Conservation (phyloP, 1,139 yeast species). For the Pichia sp. region DNA sequence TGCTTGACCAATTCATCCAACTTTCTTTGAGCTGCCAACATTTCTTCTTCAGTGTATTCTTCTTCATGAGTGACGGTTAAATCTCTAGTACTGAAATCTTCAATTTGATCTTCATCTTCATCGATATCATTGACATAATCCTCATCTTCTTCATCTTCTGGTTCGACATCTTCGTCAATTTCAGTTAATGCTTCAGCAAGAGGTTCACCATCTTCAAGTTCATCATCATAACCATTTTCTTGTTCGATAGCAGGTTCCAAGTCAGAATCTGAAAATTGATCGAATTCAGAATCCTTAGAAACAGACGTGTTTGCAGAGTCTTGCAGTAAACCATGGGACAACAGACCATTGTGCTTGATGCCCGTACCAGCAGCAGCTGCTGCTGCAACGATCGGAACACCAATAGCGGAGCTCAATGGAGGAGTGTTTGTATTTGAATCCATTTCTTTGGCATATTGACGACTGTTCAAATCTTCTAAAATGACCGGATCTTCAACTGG, state of each 20-base stretch:
- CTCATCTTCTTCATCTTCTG: slow-evolving; percentile 3
- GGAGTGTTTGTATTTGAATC: not conserved
- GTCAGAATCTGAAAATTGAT: not conserved
- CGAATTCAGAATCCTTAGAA: not conserved
- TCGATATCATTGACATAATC: slow-evolving; percentile 2
- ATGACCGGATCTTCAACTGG: slow-evolving; percentile 16
- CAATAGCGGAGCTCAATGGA: not conserved
- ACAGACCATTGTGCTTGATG: not conserved
- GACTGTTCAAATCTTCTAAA: slow-evolving; percentile 12
- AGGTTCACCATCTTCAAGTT: not conserved
- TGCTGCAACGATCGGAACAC: not conserved
- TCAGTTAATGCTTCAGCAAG: not conserved
- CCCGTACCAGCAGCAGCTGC: not conserved
- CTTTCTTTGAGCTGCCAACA: slow-evolving; percentile 26
- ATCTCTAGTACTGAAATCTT: not conserved
- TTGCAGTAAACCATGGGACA: slow-evolving; percentile 2
- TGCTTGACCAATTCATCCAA: slow-evolving; percentile 26
- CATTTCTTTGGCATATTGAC: not conserved
- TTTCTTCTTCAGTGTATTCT: slow-evolving; percentile 25
- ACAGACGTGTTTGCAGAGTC: not conserved
- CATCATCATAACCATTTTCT: not conserved
- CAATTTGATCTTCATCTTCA: not conserved
- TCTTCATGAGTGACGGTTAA: not conserved
- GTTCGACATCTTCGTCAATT: not conserved
- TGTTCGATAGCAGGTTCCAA: slow-evolving; percentile 2